Base-by-base conservation (phyloP, 2,329 filamentous ascomycete species). In the Trichoderma koningii region DNA sequence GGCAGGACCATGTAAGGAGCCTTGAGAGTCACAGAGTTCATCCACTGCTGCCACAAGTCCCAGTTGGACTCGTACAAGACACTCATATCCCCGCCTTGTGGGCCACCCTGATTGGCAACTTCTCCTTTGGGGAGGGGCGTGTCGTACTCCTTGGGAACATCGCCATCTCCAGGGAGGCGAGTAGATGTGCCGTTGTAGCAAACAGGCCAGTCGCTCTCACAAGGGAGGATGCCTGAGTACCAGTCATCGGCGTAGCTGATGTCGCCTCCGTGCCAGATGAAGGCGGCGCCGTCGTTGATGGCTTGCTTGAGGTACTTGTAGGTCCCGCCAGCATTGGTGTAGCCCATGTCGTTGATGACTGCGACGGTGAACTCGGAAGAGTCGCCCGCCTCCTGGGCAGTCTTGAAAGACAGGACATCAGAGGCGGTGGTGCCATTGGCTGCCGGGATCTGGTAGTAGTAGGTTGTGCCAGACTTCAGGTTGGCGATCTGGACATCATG, bases 41-140 rank as follows among this genome's bases (percentile, higher is more conserved):
- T 61, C 57, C 57, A 61, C 2, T 61, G 57, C 23, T 61, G 57
- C 57, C 57, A 61, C 10, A 61, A n/a, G 42, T 61, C 57, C 57
- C 57, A 61, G 7, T 61, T 61, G 6, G 57, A 61, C 17, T 61
- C 57, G 19, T 61, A 61, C 7, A 61, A 26, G 2, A 61, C 57
- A 19, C 47, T 61, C 57, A 61, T 61, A 26, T 61, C 57, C 21
- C 57, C 57, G 6, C 57, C 57, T 12, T 52, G 12, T 1, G 57
- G 57, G 17, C 57, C 57, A 28, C 57, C 57, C 21, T 61, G 57
- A 12, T 61, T 61, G 47, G 57, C 30, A 61, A 61, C 2, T 15
- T 61, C 57, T 19, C 57, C 57, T 1, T 4, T 26, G n/a, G 57
- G 57, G 3, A 61, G 57, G 52, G 57, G 57, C n/a, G 57, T 52